These are phyloP conservation scores for Fagus sylvatica DNA, from an alignment of 306 rosid species.

Conservation along the genomic window DNA sequence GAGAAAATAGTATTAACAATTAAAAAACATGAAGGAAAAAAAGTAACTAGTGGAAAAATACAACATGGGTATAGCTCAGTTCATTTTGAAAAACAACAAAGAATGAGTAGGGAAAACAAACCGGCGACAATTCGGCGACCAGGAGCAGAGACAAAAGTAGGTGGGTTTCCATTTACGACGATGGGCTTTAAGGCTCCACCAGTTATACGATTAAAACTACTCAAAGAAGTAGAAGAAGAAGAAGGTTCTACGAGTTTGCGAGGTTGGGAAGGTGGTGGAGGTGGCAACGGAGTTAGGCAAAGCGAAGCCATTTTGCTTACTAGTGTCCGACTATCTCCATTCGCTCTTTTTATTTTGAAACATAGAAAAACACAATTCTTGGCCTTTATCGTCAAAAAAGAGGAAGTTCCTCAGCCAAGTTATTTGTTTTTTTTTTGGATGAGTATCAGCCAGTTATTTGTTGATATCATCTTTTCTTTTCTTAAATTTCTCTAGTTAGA, in stretches of 20 bases:
- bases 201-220: slow-evolving; percentile 24
- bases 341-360: slow-evolving; percentile 8
- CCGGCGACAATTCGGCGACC: slow-evolving; percentile 92
- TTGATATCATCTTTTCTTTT: not conserved
- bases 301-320: slow-evolving; percentile 61
- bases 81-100: not conserved
- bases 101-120: slow-evolving; percentile 31
- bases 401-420: slow-evolving; percentile 28
- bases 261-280: slow-evolving; percentile 55
- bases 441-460: slow-evolving; percentile 3
- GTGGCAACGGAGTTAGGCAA: slow-evolving; percentile 57
- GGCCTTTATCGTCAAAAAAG: not conserved
- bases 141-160: slow-evolving; percentile 91
- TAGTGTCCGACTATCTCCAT: slow-evolving; percentile 9
- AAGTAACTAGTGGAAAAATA: not conserved
- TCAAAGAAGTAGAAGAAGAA: slow-evolving; percentile 40
- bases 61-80: not conserved
- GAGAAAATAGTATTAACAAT: not conserved
- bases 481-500: not conserved
- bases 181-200: slow-evolving; percentile 59
- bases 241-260: slow-evolving; percentile 42
- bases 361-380: not conserved
- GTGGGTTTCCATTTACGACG: slow-evolving; percentile 77
- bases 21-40: not conserved
- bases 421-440: not conserved